Base-by-base conservation (phyloP, 352 stramenopile species). In the Phytopythium delawarense region DNA sequence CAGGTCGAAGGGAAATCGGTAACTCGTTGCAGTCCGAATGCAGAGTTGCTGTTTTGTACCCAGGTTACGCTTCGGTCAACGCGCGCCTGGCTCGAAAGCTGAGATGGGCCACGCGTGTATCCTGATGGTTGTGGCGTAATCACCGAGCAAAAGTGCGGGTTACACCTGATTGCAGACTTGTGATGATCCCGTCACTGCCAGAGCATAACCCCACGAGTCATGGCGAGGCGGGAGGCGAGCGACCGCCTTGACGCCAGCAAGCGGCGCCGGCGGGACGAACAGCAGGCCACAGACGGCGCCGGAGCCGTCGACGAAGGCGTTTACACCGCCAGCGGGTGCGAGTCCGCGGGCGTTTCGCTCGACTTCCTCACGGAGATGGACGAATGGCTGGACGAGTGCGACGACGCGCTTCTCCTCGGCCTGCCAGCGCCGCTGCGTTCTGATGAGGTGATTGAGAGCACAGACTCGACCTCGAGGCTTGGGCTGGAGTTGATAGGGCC, bases 331-430 rank as follows among this genome's bases (percentile, higher is more conserved):
- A 44, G 45, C 23, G 20, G 45, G 11, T n/a, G 23, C 45, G n/a
- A 51, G 45, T 5, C 23, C 12, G 45, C 4, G 7, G 20, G 18
- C 45, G 18, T 44, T 44, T 44, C 40, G 20, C 40, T 62, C 25
- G 70, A 74, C 57, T 76, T 74, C 46, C 42, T 72, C 1, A 54
- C 61, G 23, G 63, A 72, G 30, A 61, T 77, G 39, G 63, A 72
- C 61, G 54, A 64, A 9, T 74, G 66, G 59, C 58, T 76, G 8
- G 25, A 59, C 5, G 32, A 28, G 11, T 32, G 8, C 1, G 52
- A 72, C 20, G 52, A 44, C 51, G 4, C 18, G 18, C 18, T 11
- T 8, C 9, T 30, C 20, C 51, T 44, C 6, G 18, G 5, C 7
- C 7, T 8, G 18, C 45, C 35, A 20, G 35, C 32, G 18, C 37